These are phyloP conservation scores for Salix arbutifolia DNA, from an alignment of 345 rosid species.

Conservation along the genomic window DNA sequence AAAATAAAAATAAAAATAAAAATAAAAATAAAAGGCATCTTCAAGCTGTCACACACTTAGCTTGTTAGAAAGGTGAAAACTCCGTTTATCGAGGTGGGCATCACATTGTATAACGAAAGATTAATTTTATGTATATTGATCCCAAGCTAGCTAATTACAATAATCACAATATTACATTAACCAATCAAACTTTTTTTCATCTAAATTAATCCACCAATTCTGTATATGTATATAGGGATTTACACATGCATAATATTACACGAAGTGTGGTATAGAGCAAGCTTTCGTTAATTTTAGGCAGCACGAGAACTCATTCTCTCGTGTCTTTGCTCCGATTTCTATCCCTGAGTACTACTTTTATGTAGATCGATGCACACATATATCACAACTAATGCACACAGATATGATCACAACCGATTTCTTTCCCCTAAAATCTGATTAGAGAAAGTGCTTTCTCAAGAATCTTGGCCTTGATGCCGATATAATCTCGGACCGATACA, in stretches of 20 bases:
- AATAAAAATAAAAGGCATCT: too few species aligned
- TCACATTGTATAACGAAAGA: not conserved
- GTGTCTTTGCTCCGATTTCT: too few species aligned
- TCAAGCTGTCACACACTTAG: not conserved
- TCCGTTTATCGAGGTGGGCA: not conserved
- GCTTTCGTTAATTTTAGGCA: too few species aligned
- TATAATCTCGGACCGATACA: constrained; percentile 50
- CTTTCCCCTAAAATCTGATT: constrained; percentile 24
- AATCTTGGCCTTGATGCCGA: constrained; percentile 48
- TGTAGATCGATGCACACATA: not conserved
- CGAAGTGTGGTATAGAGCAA: too few species aligned
- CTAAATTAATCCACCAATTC: not conserved
- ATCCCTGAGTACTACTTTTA: too few species aligned
- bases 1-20: too few species aligned
- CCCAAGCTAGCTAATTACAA: not conserved
- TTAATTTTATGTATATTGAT: not conserved
- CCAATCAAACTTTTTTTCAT: too few species aligned
- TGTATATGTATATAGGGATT: too few species aligned
- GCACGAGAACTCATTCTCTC: too few species aligned
- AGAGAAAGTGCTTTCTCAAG: constrained; percentile 51
- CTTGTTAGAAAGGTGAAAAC: not conserved
- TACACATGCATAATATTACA: not conserved
- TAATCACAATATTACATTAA: too few species aligned
- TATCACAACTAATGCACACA: not conserved
- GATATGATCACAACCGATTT: too few species aligned